Percentiles rank a stretch among this genome's conserved stretches.
Conservation (phyloP, 2,329 filamentous ascomycete species). For the Waltergamsia citrina region DNA sequence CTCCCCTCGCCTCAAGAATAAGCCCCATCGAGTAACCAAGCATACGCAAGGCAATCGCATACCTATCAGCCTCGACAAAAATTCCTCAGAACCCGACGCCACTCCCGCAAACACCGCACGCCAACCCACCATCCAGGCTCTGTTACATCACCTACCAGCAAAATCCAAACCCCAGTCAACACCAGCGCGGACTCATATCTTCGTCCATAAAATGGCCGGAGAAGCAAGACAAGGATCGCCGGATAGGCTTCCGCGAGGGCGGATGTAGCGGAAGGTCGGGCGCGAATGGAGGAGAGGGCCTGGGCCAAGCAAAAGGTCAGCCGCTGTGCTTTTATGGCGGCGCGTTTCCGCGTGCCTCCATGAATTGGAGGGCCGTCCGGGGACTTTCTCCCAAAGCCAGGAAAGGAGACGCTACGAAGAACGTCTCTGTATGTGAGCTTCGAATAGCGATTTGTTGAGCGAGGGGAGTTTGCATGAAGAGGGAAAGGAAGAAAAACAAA, state of each 20-base stretch:
- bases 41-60: conserved; percentile 79
- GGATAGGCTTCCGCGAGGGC: conserved; percentile 14
- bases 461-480: conserved; percentile 56
- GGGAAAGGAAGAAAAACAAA: conserved; percentile 2
- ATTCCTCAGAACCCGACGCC: conserved; percentile 42
- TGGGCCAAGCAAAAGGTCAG: conserved; percentile 60
- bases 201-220: conserved; percentile 59
- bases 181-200: conserved; percentile 70
- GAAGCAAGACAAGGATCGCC: conserved; percentile 19
- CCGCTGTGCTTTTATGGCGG: conserved; percentile 99
- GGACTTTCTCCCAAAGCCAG: conserved; percentile 99
- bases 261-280: conserved; percentile 36
- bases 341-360: conserved; percentile 77
- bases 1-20: conserved; percentile 98
- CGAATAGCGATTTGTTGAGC: conserved; percentile 99
- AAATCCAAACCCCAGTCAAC: conserved; percentile 13
- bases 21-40: conserved; percentile 99
- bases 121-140: conserved; percentile 29
- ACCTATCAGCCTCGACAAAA: conserved; percentile 95
- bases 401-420: conserved; percentile 23
- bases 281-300: conserved; percentile 32
- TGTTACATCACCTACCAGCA: conserved; percentile 9
- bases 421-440: conserved; percentile 87
- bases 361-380: conserved; percentile 62
- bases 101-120: conserved; percentile 36